phyloP scores from a whole-genome alignment of 1,284 basidiomycete genomes.

The Anthracocystis panici-leucophaei region DNA sequence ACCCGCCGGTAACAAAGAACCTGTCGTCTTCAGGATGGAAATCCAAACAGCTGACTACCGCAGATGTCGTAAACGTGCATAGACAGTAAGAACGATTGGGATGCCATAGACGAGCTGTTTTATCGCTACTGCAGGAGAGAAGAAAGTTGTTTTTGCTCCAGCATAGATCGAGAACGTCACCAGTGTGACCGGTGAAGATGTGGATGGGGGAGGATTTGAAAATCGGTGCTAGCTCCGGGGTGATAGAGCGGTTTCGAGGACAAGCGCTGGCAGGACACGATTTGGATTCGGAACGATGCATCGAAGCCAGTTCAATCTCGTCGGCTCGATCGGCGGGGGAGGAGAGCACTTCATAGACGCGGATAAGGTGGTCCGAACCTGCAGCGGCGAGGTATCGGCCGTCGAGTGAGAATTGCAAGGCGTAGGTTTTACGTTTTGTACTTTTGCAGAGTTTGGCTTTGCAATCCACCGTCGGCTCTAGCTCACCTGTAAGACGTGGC shows the following conservation, averaged over 20 bases:
- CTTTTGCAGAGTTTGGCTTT: constrained; percentile 16
- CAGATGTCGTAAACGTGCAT: constrained; percentile 69
- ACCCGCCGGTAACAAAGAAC: constrained; percentile 69
- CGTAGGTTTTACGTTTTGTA: constrained; percentile 63
- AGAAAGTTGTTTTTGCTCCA: constrained; percentile 72
- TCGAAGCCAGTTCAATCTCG: constrained; percentile 31
- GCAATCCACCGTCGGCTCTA: constrained; percentile 3
- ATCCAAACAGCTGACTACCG: constrained; percentile 69
- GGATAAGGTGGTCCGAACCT: constrained; percentile 68
- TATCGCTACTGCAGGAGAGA: constrained; percentile 70
- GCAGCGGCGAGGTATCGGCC: constrained; percentile 69
- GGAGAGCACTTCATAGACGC: constrained; percentile 59
- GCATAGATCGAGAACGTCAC: constrained; percentile 69
- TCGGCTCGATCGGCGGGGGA: constrained; percentile 34
- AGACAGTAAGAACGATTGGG: constrained; percentile 67
- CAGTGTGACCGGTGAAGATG: constrained; percentile 67
- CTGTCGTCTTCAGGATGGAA: constrained; percentile 70
- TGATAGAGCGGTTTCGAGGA: not conserved
- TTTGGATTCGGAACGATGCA: constrained; percentile 5
- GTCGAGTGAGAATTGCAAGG: constrained; percentile 67
- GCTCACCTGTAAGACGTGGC: constrained; percentile 20
- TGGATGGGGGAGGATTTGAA: constrained; percentile 60
- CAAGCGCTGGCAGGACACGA: no score
- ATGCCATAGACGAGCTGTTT: constrained; percentile 71
- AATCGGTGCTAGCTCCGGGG: constrained; percentile 37